Evolutionary conservation across 768 basidiomycete species (phyloP).

Genomic region (Mycena latifolia): DNA sequence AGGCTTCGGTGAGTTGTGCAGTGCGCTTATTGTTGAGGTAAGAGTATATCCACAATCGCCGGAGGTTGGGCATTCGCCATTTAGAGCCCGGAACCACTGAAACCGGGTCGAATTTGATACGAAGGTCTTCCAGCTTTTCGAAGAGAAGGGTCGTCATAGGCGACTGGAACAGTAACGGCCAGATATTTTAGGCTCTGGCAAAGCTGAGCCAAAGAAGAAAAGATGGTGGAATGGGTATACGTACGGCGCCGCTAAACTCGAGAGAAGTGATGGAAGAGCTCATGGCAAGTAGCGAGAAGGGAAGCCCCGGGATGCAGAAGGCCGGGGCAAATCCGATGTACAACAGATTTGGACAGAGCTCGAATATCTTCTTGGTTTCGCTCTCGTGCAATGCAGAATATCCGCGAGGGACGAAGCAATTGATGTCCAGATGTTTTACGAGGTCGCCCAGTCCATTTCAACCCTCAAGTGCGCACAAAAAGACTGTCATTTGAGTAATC

Average conservation of each 20-base stretch:
- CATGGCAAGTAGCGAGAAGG: neutral
- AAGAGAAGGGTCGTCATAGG: neutral
- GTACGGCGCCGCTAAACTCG: neutral
- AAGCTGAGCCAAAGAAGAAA: neutral
- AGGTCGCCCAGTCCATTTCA: conserved; percentile 20
- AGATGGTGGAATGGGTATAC: neutral
- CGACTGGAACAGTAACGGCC: neutral
- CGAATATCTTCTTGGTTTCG: conserved; percentile 16
- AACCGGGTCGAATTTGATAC: neutral
- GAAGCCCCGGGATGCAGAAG: neutral
- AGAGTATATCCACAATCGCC: neutral
- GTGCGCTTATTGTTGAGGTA: neutral
- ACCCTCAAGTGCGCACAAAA: conserved; percentile 21
- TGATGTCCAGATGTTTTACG: conserved; percentile 25
- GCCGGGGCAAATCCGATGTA: conserved; percentile 1
- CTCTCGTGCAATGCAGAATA: conserved; percentile 4
- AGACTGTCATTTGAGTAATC: conserved; percentile 17
- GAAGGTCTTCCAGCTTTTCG: neutral
- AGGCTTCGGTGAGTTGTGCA: neutral
- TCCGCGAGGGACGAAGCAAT: conserved; percentile 17
- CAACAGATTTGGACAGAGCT: conserved; percentile 16
- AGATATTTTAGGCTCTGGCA: neutral
- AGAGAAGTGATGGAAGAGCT: conserved; percentile 5
- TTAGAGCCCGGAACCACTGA: neutral
- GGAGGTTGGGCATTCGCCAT: neutral